Evolutionary conservation across 371 early-diverging fungal genomes (phyloP).

Genomic region (Saksenaea oblongispora): DNA sequence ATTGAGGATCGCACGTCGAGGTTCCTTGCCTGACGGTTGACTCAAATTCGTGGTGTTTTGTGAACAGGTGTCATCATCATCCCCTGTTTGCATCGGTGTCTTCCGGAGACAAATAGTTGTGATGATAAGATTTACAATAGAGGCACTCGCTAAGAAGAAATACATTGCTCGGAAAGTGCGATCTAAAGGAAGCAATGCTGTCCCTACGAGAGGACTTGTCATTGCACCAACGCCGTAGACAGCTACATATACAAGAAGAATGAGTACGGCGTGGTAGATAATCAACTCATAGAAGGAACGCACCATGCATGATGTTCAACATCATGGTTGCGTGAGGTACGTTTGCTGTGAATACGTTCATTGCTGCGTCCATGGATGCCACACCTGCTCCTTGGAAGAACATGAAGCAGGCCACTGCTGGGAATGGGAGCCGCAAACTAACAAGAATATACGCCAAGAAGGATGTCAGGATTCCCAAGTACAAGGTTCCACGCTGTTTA

Average conservation of each 20-base stretch:
- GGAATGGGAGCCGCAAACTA: not conserved
- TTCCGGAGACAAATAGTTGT: constrained; percentile 21
- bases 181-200: constrained; percentile 18
- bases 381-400: not conserved
- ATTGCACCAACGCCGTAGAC: constrained; percentile 39
- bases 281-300: not conserved
- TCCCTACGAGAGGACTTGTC: constrained; percentile 32
- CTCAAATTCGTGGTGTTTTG: not conserved
- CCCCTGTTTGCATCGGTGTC: constrained; percentile 13
- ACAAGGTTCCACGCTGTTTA: constrained; percentile 21
- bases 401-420: not conserved
- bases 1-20: constrained; percentile 22
- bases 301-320: constrained; percentile 41
- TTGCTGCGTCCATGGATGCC: constrained; percentile 23
- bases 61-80: not conserved
- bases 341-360: constrained; percentile 33
- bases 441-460: constrained; percentile 21
- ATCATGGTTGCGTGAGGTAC: constrained; percentile 34
- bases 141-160: constrained; percentile 18
- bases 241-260: constrained; percentile 14
- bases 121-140: constrained; percentile 19
- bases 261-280: not conserved
- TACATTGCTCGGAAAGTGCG: constrained; percentile 32
- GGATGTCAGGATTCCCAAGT: constrained; percentile 13
- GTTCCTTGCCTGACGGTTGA: constrained; percentile 13